Evolutionary conservation across 2,329 filamentous ascomycete genomes (phyloP).

Genomic region (Ambrosiella xylebori): DNA sequence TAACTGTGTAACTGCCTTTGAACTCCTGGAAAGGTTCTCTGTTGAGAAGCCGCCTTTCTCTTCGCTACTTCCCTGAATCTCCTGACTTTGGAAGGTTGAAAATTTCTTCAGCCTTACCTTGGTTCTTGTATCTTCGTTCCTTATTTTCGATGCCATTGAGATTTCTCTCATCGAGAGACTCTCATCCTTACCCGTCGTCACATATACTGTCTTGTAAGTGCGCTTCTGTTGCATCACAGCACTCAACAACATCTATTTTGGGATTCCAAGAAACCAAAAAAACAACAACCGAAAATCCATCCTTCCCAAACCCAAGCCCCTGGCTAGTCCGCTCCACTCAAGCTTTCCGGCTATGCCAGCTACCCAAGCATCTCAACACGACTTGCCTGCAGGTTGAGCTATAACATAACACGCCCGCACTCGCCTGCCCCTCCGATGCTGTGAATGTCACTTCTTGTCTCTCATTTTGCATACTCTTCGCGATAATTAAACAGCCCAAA

Average conservation of each 20-base stretch:
- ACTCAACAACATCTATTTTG: conserved; percentile 6
- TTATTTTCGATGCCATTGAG: neutral
- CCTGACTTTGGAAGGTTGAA: neutral
- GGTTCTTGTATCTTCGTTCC: neutral
- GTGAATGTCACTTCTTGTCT: neutral
- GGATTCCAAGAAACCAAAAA: neutral
- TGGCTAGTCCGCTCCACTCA: conserved; percentile 1
- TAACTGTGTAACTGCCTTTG: too few relatives aligned
- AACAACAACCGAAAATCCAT: conserved; percentile 1
- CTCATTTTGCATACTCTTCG: neutral
- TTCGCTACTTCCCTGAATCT: neutral
- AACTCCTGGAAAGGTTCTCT: too few relatives aligned
- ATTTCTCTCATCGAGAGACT: neutral
- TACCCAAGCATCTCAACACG: conserved; percentile 2
- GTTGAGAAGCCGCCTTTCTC: too few relatives aligned
- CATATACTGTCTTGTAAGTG: neutral
- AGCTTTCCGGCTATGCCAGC: neutral
- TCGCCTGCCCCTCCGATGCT: neutral
- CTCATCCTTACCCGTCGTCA: neutral
- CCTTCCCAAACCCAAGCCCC: conserved; percentile 1
- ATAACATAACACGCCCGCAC: conserved; percentile 2
- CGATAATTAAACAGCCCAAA: neutral
- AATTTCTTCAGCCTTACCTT: neutral
- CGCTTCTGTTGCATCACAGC: neutral
- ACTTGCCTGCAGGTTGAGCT: neutral